Evolutionary conservation across 176 grass and related monocot species (phyloP).

Genomic region (Pontederia paniculata): DNA sequence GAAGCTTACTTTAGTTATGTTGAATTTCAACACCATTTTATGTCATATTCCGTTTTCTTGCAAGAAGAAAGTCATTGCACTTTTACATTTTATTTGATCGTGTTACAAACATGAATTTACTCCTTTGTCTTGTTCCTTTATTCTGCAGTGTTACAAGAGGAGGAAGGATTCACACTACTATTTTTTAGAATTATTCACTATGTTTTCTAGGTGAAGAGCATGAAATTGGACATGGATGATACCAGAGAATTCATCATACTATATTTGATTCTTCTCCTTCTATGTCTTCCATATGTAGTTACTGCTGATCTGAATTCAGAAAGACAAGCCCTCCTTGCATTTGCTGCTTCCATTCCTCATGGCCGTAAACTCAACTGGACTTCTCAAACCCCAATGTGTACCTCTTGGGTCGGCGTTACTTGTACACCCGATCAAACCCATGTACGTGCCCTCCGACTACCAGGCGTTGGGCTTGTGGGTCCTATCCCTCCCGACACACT

Average conservation of each 20-base stretch:
- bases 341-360: constrained; percentile 71
- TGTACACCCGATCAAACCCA: constrained; percentile 57
- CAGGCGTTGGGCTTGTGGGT: constrained; percentile 81
- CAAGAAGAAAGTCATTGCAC: too few species aligned
- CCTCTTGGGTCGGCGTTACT: constrained; percentile 81
- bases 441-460: constrained; percentile 59
- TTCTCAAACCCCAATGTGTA: constrained; percentile 44
- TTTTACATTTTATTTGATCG: too few species aligned
- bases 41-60: too few species aligned
- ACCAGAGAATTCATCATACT: constrained; percentile 19
- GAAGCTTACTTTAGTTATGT: too few species aligned
- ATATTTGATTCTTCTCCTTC: constrained; percentile 31
- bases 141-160: too few species aligned
- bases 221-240: constrained; percentile 28
- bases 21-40: too few species aligned
- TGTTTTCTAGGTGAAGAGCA: constrained; percentile 17
- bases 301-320: constrained; percentile 73
- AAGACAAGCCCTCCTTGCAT: constrained; percentile 73
- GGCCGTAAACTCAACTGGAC: constrained; percentile 88
- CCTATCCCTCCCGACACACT: constrained; percentile 62
- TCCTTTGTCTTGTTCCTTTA: too few species aligned
- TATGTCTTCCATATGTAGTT: constrained; percentile 28
- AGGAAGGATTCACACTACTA: constrained; percentile 10
- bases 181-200: constrained; percentile 3
- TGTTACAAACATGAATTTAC: too few species aligned